Evolutionary conservation across 495 filamentous ascomycete genomes (phyloP).

Genomic region (Hypoxylon fragiforme): DNA sequence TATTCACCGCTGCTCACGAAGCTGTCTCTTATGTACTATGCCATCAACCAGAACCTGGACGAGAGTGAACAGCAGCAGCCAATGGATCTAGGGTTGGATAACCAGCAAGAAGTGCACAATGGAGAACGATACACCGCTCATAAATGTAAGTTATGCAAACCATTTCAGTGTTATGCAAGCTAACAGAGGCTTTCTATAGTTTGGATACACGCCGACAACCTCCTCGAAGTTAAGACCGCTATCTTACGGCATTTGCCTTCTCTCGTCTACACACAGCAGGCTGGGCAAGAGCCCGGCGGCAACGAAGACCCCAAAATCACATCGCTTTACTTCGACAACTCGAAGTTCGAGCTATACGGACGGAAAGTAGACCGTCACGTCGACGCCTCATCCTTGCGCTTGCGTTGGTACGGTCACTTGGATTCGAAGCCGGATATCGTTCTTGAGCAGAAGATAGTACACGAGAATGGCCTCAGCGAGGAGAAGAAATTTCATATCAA

Average conservation of each 20-base stretch:
- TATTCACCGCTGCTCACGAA: constrained; percentile 88
- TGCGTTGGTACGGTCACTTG: constrained; percentile 92
- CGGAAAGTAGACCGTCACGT: constrained; percentile 77
- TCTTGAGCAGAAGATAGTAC: constrained; percentile 85
- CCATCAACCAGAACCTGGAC: constrained; percentile 80
- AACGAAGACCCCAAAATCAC: constrained; percentile 88
- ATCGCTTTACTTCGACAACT: constrained; percentile 92
- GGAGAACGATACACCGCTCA: constrained; percentile 80
- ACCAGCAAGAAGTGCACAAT: constrained; percentile 50
- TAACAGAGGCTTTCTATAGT: constrained; percentile 49
- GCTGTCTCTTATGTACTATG: constrained; percentile 93
- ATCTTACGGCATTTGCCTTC: constrained; percentile 88
- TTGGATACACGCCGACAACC: constrained; percentile 94
- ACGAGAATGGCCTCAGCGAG: constrained; percentile 70
- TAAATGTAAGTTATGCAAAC: constrained; percentile 66
- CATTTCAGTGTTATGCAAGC: constrained; percentile 2
- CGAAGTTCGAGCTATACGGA: constrained; percentile 80
- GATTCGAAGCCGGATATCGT: constrained; percentile 74
- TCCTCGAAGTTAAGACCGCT: constrained; percentile 93
- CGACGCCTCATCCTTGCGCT: constrained; percentile 78
- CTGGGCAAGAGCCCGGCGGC: constrained; percentile 73
- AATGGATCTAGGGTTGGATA: constrained; percentile 41
- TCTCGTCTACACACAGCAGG: constrained; percentile 87
- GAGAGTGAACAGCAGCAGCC: constrained; percentile 41
- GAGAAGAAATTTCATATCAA: constrained; percentile 85